Percentiles rank a stretch among this genome's conserved stretches.
Conservation (phyloP, 2,329 filamentous ascomycete genomes). For the Colletotrichum aenigma region DNA sequence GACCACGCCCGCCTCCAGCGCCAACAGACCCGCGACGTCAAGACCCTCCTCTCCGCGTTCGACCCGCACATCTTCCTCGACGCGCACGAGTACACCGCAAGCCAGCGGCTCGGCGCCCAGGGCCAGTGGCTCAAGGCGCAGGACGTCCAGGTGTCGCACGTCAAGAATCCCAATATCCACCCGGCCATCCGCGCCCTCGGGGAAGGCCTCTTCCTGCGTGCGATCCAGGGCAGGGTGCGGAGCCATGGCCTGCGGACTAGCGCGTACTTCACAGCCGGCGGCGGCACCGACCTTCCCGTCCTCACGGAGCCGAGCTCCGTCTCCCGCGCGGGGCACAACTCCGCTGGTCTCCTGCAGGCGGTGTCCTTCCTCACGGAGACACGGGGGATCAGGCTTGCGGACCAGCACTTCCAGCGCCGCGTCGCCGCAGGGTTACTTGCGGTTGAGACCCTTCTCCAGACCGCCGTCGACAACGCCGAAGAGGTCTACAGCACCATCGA, state of each 20-base stretch:
- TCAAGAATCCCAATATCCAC: conserved; percentile 36
- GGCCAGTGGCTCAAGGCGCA: conserved; percentile 22
- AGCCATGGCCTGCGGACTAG: conserved; percentile 28
- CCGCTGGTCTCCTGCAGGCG: conserved; percentile 25
- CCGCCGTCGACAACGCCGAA: conserved; percentile 29
- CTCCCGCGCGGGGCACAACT: neutral
- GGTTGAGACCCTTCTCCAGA: conserved; percentile 28
- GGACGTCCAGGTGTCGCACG: conserved; percentile 33
- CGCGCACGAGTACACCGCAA: conserved; percentile 32
- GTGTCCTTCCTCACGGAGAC: conserved; percentile 32
- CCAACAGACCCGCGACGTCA: conserved; percentile 32
- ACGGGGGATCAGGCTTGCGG: conserved; percentile 30
- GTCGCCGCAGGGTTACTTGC: conserved; percentile 28
- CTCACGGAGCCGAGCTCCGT: conserved; percentile 30
- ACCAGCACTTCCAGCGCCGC: conserved; percentile 33
- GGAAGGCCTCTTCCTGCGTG: conserved; percentile 29
- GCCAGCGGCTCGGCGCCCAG: neutral
- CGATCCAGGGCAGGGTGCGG: conserved; percentile 28
- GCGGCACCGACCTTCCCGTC: conserved; percentile 23
- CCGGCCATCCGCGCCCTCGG: conserved; percentile 29
- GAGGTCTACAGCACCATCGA: conserved; percentile 29
- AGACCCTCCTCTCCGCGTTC: conserved; percentile 27
- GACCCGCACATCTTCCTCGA: conserved; percentile 32
- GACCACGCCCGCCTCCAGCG: conserved; percentile 33
- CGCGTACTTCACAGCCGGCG: conserved; percentile 28